Percentiles rank a stretch among this genome's conserved stretches.
These are phyloP conservation scores for Cytidiella melzeri DNA, from an alignment of 768 basidiomycete species.

Conservation along the genomic window DNA sequence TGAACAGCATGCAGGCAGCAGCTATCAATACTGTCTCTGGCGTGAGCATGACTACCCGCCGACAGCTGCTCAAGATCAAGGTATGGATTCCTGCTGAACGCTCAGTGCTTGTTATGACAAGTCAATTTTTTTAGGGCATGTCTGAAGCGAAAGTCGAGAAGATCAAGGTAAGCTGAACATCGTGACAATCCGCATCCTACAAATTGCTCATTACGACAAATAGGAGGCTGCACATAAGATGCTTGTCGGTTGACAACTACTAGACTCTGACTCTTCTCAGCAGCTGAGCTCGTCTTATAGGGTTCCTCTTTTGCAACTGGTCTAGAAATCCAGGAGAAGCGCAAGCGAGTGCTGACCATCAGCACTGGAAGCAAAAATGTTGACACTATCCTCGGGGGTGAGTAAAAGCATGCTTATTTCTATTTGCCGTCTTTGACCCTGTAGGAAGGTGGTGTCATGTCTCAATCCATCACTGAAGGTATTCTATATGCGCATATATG, in stretches of 20 bases:
- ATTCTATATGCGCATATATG: background rate
- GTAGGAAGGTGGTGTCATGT: slow-evolving; percentile 74
- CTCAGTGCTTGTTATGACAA: background rate
- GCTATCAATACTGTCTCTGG: slow-evolving; percentile 83
- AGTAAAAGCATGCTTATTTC: slow-evolving; percentile 10
- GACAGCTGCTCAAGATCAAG: slow-evolving; percentile 92
- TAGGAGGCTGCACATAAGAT: slow-evolving; percentile 91
- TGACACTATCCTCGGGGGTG: slow-evolving; percentile 84
- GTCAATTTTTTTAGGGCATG: slow-evolving; percentile 59
- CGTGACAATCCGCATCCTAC: slow-evolving; percentile 1
- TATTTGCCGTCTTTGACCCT: background rate
- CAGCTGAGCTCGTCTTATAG: slow-evolving; percentile 31
- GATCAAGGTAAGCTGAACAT: slow-evolving; percentile 57
- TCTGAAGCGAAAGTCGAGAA: slow-evolving; percentile 98
- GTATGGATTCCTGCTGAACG: slow-evolving; percentile 31
- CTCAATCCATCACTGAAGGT: slow-evolving; percentile 94
- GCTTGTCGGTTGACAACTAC: slow-evolving; percentile 40
- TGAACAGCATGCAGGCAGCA: slow-evolving; percentile 43
- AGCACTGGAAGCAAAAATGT: slow-evolving; percentile 93
- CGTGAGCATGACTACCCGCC: slow-evolving; percentile 86
- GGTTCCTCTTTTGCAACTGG: slow-evolving; percentile 92
- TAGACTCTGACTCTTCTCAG: background rate
- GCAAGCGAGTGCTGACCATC: slow-evolving; percentile 73
- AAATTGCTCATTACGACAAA: slow-evolving; percentile 1
- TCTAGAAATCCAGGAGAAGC: slow-evolving; percentile 81